Percentiles rank a stretch among this genome's conserved stretches.
These are phyloP conservation scores for Penicillium egyptiacum DNA, from an alignment of 495 filamentous ascomycete species.

Conservation along the genomic window DNA sequence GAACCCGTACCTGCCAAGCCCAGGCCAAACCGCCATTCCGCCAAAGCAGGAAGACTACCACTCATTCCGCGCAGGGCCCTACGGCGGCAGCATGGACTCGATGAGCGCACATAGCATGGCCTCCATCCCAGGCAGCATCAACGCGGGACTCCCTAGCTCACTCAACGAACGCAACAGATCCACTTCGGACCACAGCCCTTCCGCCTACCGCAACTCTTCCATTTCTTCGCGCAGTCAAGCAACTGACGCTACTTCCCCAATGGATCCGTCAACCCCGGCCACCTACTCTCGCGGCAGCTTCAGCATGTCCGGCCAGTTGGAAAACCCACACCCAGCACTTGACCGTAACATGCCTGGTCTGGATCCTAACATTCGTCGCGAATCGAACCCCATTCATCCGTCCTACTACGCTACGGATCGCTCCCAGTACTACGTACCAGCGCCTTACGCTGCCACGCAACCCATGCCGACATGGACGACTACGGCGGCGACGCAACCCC, in stretches of 20 bases:
- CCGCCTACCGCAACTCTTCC: constrained; percentile 46
- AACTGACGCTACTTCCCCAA: constrained; percentile 45
- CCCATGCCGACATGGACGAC: constrained; percentile 43
- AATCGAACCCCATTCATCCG: constrained; percentile 40
- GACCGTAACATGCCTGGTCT: constrained; percentile 38
- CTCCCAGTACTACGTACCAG: constrained; percentile 40
- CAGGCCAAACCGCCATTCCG: constrained; percentile 28
- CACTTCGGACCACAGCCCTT: constrained; percentile 42
- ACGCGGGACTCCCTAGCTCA: constrained; percentile 32
- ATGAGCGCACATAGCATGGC: constrained; percentile 37
- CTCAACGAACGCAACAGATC: constrained; percentile 44
- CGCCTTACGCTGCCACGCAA: constrained; percentile 37
- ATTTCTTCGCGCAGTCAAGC: constrained; percentile 45
- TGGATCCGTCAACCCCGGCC: constrained; percentile 41
- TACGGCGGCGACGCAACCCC: constrained; percentile 43
- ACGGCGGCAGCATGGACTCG: constrained; percentile 40
- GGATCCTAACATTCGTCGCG: constrained; percentile 42
- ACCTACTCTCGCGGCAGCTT: constrained; percentile 45
- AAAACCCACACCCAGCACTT: constrained; percentile 30
- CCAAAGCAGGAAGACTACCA: constrained; percentile 45
- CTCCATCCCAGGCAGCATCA: constrained; percentile 37
- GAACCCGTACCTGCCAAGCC: constrained; percentile 45
- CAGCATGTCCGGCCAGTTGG: constrained; percentile 40
- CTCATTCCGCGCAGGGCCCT: constrained; percentile 36
- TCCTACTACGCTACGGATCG: constrained; percentile 39